Percentiles rank a stretch among this genome's conserved stretches.
phyloP scores from a whole-genome alignment of 1,284 basidiomycete species.

The Pseudozyma flocculosa region DNA sequence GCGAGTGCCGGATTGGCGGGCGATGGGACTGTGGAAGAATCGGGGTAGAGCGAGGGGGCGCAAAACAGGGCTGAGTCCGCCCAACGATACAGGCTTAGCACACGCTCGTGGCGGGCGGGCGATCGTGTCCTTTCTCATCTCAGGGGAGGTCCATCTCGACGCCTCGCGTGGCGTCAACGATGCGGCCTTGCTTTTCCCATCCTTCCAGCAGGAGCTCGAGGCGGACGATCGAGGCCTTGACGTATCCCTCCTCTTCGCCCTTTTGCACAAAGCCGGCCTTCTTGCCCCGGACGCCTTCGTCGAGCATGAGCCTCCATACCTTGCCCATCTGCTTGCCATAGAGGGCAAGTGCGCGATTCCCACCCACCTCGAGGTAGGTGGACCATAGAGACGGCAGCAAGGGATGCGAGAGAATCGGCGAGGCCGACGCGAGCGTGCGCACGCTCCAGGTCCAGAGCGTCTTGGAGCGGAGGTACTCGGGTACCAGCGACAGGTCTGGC shows the following conservation, averaged over 20 bases:
- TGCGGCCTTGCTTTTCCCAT: constrained; percentile 44
- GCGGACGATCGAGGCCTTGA: constrained; percentile 45
- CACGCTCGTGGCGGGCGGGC: too few relatives aligned
- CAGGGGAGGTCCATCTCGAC: constrained; percentile 20
- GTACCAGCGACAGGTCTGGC: constrained; percentile 16
- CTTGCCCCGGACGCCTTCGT: constrained; percentile 31
- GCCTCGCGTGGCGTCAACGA: constrained; percentile 24
- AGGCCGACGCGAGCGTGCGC: constrained; percentile 38
- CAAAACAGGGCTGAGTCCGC: too few relatives aligned
- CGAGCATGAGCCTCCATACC: constrained; percentile 36
- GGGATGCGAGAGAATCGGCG: constrained; percentile 39
- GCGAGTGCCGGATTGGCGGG: too few relatives aligned
- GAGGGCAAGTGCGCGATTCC: constrained; percentile 15
- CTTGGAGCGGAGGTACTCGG: constrained; percentile 32
- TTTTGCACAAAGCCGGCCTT: constrained; percentile 34
- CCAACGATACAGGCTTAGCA: too few relatives aligned
- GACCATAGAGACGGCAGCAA: constrained; percentile 49
- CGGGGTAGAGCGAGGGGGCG: too few relatives aligned
- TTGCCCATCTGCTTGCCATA: constrained; percentile 50
- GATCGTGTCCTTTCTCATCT: too few relatives aligned
- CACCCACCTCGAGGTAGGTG: constrained; percentile 50
- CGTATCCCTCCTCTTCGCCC: constrained; percentile 19
- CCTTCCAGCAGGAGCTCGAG: constrained; percentile 56
- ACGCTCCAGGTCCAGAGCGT: constrained; percentile 53
- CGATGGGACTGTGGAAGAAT: too few relatives aligned